These are phyloP conservation scores for Calonectria hongkongensis DNA, from an alignment of 2,329 filamentous ascomycete species.

Conservation along the genomic window DNA sequence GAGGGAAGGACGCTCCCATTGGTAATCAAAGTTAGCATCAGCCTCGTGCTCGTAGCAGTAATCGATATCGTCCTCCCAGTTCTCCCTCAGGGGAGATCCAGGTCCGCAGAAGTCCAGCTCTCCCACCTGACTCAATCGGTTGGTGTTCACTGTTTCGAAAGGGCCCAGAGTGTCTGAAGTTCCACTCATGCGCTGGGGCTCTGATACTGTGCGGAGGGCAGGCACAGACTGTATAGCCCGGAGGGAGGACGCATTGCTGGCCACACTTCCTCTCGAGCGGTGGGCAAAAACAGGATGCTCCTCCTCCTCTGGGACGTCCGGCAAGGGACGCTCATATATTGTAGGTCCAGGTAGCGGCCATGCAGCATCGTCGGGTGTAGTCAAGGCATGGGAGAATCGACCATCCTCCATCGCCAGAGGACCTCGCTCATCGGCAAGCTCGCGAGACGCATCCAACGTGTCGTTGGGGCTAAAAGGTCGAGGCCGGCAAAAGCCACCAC, in stretches of 20 bases:
- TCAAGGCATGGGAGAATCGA: slow-evolving; percentile 63
- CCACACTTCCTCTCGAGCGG: slow-evolving; percentile 65
- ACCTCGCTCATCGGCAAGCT: slow-evolving; percentile 40
- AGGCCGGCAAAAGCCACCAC: slow-evolving; percentile 66
- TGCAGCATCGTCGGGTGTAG: slow-evolving; percentile 64
- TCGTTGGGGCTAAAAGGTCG: slow-evolving; percentile 62
- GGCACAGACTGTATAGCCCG: slow-evolving; percentile 75
- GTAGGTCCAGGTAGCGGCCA: slow-evolving; percentile 62
- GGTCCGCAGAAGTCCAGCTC: slow-evolving; percentile 45
- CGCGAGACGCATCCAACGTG: slow-evolving; percentile 42
- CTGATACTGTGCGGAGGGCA: slow-evolving; percentile 67
- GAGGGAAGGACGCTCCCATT: slow-evolving; percentile 76
- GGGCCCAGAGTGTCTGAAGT: slow-evolving; percentile 72
- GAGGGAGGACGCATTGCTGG: slow-evolving; percentile 71
- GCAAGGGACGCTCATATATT: slow-evolving; percentile 67
- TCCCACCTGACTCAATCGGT: slow-evolving; percentile 52
- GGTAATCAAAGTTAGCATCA: slow-evolving; percentile 80
- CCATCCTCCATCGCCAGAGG: slow-evolving; percentile 40
- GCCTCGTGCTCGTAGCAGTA: slow-evolving; percentile 82
- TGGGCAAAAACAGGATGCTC: slow-evolving; percentile 65
- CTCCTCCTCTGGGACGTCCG: slow-evolving; percentile 79
- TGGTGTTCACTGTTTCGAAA: slow-evolving; percentile 63
- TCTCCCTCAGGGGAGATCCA: slow-evolving; percentile 63
- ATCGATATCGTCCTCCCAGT: slow-evolving; percentile 82
- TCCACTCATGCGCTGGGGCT: slow-evolving; percentile 66